Conservation (phyloP, 73 alveolate genomes). For the Paramecium tetraurelia region DNA sequence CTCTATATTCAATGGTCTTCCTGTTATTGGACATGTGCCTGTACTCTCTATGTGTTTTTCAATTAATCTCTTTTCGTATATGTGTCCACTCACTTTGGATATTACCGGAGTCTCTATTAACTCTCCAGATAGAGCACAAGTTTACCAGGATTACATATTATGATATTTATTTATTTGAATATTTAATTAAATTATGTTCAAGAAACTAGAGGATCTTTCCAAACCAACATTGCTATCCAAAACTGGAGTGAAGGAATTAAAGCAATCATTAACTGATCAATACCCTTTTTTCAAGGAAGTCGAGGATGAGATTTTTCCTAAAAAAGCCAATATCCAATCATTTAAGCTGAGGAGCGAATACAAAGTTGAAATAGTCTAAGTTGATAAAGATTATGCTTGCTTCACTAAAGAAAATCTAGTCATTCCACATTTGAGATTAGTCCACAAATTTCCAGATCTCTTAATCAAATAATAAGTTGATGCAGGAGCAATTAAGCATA, state of each 20-base stretch:
- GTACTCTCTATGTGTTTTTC: slow-evolving; percentile 69
- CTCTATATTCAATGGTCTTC: slow-evolving; percentile 63
- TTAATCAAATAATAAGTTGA: slow-evolving; percentile 82
- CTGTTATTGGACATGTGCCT: slow-evolving; percentile 84
- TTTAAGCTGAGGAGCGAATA: slow-evolving; percentile 42
- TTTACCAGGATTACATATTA: slow-evolving; percentile 60
- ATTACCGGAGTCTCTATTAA: slow-evolving; percentile 80
- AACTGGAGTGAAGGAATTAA: slow-evolving; percentile 51
- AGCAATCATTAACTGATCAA: not conserved
- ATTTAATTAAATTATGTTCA: slow-evolving; percentile 44
- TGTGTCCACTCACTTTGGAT: slow-evolving; percentile 80
- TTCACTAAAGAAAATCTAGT: slow-evolving; percentile 80
- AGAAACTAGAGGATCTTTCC: slow-evolving; percentile 61
- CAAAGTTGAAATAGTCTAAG: slow-evolving; percentile 54
- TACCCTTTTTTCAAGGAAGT: slow-evolving; percentile 36
- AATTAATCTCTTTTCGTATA: slow-evolving; percentile 75
- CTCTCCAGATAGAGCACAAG: slow-evolving; percentile 83
- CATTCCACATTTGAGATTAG: slow-evolving; percentile 79
- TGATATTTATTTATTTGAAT: slow-evolving; percentile 44
- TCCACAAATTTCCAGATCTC: slow-evolving; percentile 88
- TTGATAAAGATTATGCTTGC: slow-evolving; percentile 73
- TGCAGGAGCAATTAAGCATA: slow-evolving; percentile 86
- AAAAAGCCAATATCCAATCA: slow-evolving; percentile 35
- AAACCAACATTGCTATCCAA: slow-evolving; percentile 49
- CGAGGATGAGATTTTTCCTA: slow-evolving; percentile 50